phyloP scores from a whole-genome alignment of 768 basidiomycete species.

The Leccinum disarticulatum region DNA sequence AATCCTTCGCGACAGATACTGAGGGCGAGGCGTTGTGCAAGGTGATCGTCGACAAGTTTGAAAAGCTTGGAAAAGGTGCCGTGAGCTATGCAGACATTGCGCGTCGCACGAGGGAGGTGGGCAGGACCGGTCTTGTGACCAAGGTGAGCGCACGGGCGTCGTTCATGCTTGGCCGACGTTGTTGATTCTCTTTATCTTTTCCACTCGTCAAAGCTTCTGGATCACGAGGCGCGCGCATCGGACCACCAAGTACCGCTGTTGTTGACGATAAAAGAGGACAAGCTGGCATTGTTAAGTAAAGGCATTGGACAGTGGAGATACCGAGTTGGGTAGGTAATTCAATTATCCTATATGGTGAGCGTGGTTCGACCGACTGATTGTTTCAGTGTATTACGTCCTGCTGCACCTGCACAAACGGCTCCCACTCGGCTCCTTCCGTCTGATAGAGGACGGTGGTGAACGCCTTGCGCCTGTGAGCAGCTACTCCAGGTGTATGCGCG shows the following conservation, averaged over 20 bases:
- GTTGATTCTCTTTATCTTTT: not conserved
- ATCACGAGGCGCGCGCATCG: constrained; percentile 83
- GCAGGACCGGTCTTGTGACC: constrained; percentile 76
- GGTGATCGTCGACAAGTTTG: constrained; percentile 87
- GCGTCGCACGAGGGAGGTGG: constrained; percentile 88
- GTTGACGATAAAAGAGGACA: constrained; percentile 92
- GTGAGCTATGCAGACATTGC: constrained; percentile 97
- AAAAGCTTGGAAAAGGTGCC: constrained; percentile 69
- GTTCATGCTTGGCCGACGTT: too few relatives aligned
- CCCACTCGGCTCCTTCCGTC: constrained; percentile 82
- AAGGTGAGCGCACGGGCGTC: constrained; percentile 49
- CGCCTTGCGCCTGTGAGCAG: constrained; percentile 68
- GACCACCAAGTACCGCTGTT: constrained; percentile 89
- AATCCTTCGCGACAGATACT: constrained; percentile 53
- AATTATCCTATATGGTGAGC: too few relatives aligned
- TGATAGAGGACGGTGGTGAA: constrained; percentile 88
- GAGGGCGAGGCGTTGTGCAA: constrained; percentile 55
- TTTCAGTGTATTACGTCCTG: constrained; percentile 87
- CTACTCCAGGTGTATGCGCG: constrained; percentile 87
- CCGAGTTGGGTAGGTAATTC: constrained; percentile 64
- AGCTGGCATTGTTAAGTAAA: constrained; percentile 71
- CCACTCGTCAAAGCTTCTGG: constrained; percentile 61
- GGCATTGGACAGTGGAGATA: constrained; percentile 93
- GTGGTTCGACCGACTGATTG: not conserved
- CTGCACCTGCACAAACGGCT: constrained; percentile 83